phyloP scores from a whole-genome alignment of 1,284 basidiomycete genomes.

The Phellopilus nigrolimitatus region DNA sequence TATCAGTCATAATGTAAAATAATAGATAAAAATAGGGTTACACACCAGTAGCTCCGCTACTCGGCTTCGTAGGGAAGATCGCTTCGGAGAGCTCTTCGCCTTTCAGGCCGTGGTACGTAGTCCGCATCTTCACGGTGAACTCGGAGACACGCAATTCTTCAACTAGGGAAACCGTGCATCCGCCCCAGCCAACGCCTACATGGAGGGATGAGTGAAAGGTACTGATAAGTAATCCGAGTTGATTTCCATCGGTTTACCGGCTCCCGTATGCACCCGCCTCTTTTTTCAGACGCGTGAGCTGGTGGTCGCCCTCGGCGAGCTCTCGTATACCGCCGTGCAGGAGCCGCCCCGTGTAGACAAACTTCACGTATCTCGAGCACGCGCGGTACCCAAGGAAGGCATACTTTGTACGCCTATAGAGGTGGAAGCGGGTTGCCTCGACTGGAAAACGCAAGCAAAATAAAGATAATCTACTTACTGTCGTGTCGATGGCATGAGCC shows the following conservation, averaged over 20 bases:
- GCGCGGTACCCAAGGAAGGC: slow-evolving; percentile 70
- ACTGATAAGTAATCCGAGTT: background rate
- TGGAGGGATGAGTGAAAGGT: slow-evolving; percentile 5
- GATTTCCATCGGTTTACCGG: slow-evolving; percentile 58
- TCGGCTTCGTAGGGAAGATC: slow-evolving; percentile 83
- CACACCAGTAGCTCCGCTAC: slow-evolving; percentile 75
- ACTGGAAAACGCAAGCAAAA: slow-evolving; percentile 39
- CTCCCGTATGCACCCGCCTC: slow-evolving; percentile 74
- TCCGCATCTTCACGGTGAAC: slow-evolving; percentile 65
- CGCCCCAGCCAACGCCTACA: slow-evolving; percentile 85
- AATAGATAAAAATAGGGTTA: no score
- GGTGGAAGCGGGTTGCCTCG: slow-evolving; percentile 71
- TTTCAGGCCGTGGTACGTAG: slow-evolving; percentile 52
- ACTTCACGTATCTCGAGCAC: slow-evolving; percentile 69
- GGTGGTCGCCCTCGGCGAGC: slow-evolving; percentile 75
- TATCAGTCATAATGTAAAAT: no score
- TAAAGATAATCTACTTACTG: slow-evolving; percentile 39
- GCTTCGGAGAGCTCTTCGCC: slow-evolving; percentile 60
- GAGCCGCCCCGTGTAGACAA: slow-evolving; percentile 44
- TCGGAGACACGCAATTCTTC: slow-evolving; percentile 56
- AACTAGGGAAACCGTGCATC: slow-evolving; percentile 82
- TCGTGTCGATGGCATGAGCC: no score
- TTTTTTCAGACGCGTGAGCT: slow-evolving; percentile 53
- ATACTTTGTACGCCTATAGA: slow-evolving; percentile 76
- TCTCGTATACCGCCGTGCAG: slow-evolving; percentile 67